Evolutionary conservation across 225 moss, liverwort and hornwort genomes (phyloP), one percentile per base, ranked within the genome.

Genomic region (Pseudoscleropodium purum): DNA sequence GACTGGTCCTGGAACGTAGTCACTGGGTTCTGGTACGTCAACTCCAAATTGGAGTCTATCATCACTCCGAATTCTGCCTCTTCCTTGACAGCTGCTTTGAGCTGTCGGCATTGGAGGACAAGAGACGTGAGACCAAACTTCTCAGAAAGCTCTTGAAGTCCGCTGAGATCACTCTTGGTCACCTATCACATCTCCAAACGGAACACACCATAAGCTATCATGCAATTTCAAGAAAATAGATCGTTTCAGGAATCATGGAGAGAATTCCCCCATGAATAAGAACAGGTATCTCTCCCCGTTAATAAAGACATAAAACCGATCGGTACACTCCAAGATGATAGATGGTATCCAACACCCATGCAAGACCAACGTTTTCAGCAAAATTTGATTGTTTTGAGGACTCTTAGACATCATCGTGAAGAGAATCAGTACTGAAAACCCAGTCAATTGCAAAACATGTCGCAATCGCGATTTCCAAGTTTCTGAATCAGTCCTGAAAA

Each of bases 81-180:
- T 67, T 85, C 88, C 61, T 73, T 43, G 77, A 84, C 83, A 63
- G 90, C 90, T 76, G 83, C 74, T 60, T 86, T 87, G 67, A 95
- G 88, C 47, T 96, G 83, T 62, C 90, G 91, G 89, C 97, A 97
- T 87, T 96, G 94, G 64, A 89, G 93, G 73, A 89, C 93, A 65
- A 99, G 94, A 86, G 85, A 87, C 39, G 90, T 62, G 15, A 95
- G 92, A 37, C 97, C 97, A 83, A 99, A 97, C 82, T 95, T 93
- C 85, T 95, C 93, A 70, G 96, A 94, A 31, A 97, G 70, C 75
- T 93, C 90, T 86, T 87, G 91, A 56, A 99, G 81, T 70, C 92
- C 92, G 41, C 67, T 89, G 37, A 99, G 86, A 77, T 96, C 94
- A 60, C 87, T 90, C 65, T 72, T 91, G 54, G 86, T 31, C 85